Evolutionary conservation across 2,329 filamentous ascomycete genomes (phyloP), one percentile per base, ranked within the genome.

Genomic region (Colletotrichum gloeosporioides): DNA sequence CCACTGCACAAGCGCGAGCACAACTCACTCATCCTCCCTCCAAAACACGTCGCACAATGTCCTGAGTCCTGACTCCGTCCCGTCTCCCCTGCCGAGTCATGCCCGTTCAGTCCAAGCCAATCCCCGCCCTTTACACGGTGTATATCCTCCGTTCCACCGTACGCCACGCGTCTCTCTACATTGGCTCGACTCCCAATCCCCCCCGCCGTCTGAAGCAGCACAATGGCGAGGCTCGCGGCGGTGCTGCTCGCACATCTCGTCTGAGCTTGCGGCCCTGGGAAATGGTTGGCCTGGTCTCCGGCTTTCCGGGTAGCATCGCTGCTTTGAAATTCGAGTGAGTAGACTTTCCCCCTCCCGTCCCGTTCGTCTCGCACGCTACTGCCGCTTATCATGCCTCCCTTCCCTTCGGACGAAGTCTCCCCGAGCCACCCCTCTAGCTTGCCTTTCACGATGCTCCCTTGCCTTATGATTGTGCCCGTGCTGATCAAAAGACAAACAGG

Each of bases 181-280:
- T 99, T 71, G 97, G 97, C 69, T 98, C 95, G 59, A 99, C 97
- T 1, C 96, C 96, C 0, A 93, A 98, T 82, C 96, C 97, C 57
- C 92, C 93, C 2, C 91, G 96, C 75, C 94, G 97, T 16, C 89
- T 99, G 29, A 93, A 92, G 77, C 97, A 99, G 84, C 97, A 99
- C 86, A 99, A 99, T 89, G 97, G 97, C 69, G 87, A 92, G 66
- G 89, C 90, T 36, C 94, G 92, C 82, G 97, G 97, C 68, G 97
- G 97, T 44, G 97, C 97, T 34, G 91, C 89, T 34, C 90, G 93
- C 63, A 99, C 97, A 1, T 91, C 93, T 13, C 90, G 91, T 69
- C 85, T 87, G 63, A 92, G 85, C 6, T 85, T 96, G 77, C 90
- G 95, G 57, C 97, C 97, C 0, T 99, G 97, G 96, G 95, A 98